Conservation (phyloP, 257 asterid genomes). For the Lycium barbarum region DNA sequence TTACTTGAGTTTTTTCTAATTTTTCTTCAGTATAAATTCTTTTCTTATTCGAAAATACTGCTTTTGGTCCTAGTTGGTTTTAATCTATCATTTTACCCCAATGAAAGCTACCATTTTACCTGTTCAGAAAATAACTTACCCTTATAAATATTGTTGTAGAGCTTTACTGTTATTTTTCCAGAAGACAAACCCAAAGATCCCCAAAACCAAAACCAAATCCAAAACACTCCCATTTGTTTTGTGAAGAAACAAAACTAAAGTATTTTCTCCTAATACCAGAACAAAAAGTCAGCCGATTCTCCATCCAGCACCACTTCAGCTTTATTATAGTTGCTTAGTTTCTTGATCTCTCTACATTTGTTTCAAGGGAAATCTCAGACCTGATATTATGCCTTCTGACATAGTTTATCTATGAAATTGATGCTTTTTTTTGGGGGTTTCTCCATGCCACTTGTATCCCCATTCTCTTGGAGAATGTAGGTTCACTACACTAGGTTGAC, state of each 20-base stretch:
- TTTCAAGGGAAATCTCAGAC: neutral
- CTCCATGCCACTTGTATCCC: neutral
- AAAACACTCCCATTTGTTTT: neutral
- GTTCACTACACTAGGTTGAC: neutral
- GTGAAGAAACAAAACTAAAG: neutral
- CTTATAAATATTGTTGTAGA: neutral
- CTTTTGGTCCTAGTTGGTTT: neutral
- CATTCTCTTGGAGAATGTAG: neutral
- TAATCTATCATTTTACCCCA: neutral
- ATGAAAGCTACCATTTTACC: neutral
- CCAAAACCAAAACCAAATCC: neutral
- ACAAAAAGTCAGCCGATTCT: neutral
- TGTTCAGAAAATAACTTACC: neutral
- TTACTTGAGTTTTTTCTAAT: neutral
- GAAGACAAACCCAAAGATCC: neutral
- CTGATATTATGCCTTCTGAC: neutral
- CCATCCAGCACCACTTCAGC: neutral
- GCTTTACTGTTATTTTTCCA: neutral
- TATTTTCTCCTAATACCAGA: neutral
- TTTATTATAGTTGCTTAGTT: neutral
- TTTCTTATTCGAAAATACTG: neutral
- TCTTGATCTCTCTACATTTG: neutral
- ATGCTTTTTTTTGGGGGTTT: neutral
- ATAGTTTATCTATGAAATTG: neutral
- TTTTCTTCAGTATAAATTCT: neutral